Base-by-base conservation (phyloP, 2,329 filamentous ascomycete species). In the Aaosphaeria pasadenensis region DNA sequence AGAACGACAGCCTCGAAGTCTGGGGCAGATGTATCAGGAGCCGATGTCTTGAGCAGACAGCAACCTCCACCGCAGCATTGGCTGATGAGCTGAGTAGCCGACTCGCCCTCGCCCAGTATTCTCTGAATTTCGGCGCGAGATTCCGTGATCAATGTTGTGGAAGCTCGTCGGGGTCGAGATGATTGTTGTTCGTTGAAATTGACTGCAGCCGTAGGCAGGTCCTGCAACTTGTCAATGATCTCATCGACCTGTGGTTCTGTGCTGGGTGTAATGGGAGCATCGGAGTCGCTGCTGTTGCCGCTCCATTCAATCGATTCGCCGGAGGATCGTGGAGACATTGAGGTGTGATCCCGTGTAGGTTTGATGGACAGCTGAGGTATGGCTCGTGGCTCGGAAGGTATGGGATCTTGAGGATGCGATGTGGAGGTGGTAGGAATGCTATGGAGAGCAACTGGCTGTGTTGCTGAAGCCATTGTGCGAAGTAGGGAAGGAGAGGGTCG, bases 41-140 rank as follows among this genome's bases (percentile, higher is more conserved):
- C 74, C 58, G 85, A 61, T 31, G 77, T 77, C 61, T 83, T 76
- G 49, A 82, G 72, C 62, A 82, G 77, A 66, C 83, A 86, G 66
- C 83, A 86, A 48, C 83, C 83, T 50, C 83, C 83, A 38, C 83
- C 83, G 70, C 83, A 86, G 60, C 80, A 78, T 53, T 82, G 84
- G 61, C 83, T 77, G 36, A 86, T 74, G 61, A 84, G 77, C 62
- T 79, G 76, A 29, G 82, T 85, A 42, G 80, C 79, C 11, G 73
- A 74, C 50, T 74, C 73, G 11, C 77, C 76, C 52, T 77, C 76
- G 42, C 82, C 81, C 45, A 86, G 70, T 38, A 86, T 73, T 47
- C 77, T 71, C 57, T 76, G 72, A 60, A 85, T 81, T 62, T 85
- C 81, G 42, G 80, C 74, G 1, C 80, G 76, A 56, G 77, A 81